Base-by-base conservation (phyloP, 441 rosid genomes). In the Bruguiera hainesii region DNA sequence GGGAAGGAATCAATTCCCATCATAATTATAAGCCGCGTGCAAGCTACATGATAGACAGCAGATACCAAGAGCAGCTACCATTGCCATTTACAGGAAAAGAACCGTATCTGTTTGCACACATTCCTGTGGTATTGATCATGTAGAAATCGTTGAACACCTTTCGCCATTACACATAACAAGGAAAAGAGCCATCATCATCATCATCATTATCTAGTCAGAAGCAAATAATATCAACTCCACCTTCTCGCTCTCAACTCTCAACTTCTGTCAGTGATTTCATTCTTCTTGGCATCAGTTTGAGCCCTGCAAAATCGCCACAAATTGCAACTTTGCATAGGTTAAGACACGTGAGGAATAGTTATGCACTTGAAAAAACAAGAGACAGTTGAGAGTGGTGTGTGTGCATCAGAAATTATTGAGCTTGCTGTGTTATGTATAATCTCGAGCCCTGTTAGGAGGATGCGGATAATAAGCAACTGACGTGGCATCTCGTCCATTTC, bases 1-100 rank as follows among this genome's bases (percentile, higher is more conserved):
- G 64, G 63, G 65, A 52, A 80, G 60, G 73, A 76, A 72, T 74
- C 65, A 39, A 68, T 56, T 23, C 69, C 49, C 64, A 67, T 60
- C 63, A 56, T 48, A 37, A 53, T 30, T 10, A 37, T 31, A 53
- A 26, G 26, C 7, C 61, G 49, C 70, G 63, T 63, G 67, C 31
- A 67, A 63, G 49, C 48, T 64, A 65, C 57, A 70, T 61, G 74
- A 72, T 62, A 53, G 65, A 55, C 76, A 30, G 66, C 58, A 55
- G 64, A 64, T 31, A 62, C 25, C n/a, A 74, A 62, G 48, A 65
- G 30, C 8, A 33, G 28, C 65, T 42, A 13, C 48, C 48, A 56
- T 30, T 66, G 72, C 51, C 61, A 51, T 61, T 28, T 19, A 33
- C 51, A 46, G 39, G 21, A 55, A 69, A 69, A 65, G 28, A 64